A percentile compares a stretch with the other conserved stretches of the same genome.
Evolutionary conservation across 75 land plant species (phyloP).

Genomic region (Sequoia sempervirens): DNA sequence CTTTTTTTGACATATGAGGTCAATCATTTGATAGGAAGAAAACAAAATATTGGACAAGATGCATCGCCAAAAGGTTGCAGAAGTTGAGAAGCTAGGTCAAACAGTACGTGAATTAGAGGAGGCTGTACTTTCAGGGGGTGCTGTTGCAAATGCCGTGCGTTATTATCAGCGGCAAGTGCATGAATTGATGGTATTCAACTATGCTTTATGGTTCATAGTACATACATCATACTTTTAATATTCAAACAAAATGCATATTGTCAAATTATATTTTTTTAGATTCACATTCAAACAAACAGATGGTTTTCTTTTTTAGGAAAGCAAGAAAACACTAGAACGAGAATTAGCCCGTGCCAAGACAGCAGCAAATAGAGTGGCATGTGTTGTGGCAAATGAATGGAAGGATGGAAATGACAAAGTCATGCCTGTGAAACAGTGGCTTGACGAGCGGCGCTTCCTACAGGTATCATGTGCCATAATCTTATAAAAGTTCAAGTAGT

Average conservation of each 20-base stretch:
- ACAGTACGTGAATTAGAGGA: conserved; percentile 94
- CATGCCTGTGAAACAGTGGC: conserved; percentile 97
- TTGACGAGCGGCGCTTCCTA: conserved; percentile 85
- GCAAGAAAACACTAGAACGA: conserved; percentile 78
- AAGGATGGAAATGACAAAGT: conserved; percentile 96
- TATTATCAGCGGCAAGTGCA: conserved; percentile 94
- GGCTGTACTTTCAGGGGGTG: conserved; percentile 95
- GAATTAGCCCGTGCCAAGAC: conserved; percentile 93
- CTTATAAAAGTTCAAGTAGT: neutral
- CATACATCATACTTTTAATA: neutral
- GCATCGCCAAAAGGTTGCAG: conserved; percentile 95
- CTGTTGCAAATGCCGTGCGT: conserved; percentile 93
- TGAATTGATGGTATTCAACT: conserved; percentile 67
- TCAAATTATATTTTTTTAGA: neutral
- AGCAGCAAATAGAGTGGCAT: conserved; percentile 75
- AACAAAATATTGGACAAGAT: conserved; percentile 90
- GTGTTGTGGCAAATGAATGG: conserved; percentile 93
- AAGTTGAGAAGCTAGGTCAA: conserved; percentile 92
- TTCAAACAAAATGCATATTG: neutral
- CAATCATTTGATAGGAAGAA: conserved; percentile 67
- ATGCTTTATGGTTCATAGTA: neutral
- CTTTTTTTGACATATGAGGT: neutral
- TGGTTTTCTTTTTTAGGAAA: conserved; percentile 52
- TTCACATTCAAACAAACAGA: neutral
- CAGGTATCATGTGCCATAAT: conserved; percentile 44